These are phyloP conservation scores for Coemansia furcata DNA, from an alignment of 192 early-diverging fungal species.

Conservation along the genomic window DNA sequence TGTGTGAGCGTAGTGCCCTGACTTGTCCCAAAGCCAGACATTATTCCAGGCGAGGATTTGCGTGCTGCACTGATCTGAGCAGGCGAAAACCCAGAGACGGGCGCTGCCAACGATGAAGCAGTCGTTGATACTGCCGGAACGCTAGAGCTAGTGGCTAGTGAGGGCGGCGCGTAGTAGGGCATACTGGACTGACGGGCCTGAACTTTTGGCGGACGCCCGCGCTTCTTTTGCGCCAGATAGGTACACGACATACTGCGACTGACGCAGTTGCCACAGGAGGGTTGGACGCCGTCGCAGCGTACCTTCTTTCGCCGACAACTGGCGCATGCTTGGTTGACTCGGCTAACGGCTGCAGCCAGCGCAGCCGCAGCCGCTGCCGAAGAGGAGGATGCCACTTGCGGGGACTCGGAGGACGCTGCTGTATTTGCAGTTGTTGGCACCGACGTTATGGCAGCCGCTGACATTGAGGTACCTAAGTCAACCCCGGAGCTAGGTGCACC, in stretches of 20 bases:
- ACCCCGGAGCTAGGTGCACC: neutral
- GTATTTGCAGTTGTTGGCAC: neutral
- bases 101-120: neutral
- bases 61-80: neutral
- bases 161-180: conserved; percentile 17
- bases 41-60: neutral
- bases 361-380: neutral
- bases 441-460: neutral
- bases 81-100: neutral
- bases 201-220: conserved; percentile 49
- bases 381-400: neutral
- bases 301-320: conserved; percentile 56
- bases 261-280: conserved; percentile 53
- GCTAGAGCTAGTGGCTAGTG: neutral
- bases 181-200: conserved; percentile 11
- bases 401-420: conserved; percentile 9
- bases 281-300: conserved; percentile 55
- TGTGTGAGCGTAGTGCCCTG: neutral
- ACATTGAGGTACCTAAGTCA: neutral
- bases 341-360: conserved; percentile 1
- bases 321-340: conserved; percentile 53
- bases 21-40: neutral
- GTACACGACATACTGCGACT: conserved; percentile 38
- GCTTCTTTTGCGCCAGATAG: conserved; percentile 46
- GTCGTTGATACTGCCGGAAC: neutral